Percentiles rank a stretch among this genome's conserved stretches.
These are phyloP conservation scores for Tieghemiomyces parasiticus DNA, from an alignment of 192 early-diverging fungal genomes.

Conservation along the genomic window DNA sequence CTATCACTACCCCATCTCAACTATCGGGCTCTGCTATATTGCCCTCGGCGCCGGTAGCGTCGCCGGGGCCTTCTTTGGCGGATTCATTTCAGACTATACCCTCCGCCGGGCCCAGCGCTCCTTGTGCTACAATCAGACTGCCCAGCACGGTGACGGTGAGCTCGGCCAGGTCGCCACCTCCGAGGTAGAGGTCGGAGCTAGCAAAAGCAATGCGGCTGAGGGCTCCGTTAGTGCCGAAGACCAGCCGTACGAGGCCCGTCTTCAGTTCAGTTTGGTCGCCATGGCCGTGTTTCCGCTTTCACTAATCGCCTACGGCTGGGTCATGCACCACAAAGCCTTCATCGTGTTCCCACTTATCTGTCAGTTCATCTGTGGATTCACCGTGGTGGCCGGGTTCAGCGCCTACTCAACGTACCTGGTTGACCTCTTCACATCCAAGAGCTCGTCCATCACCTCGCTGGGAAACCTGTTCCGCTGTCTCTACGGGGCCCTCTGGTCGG, in stretches of 20 bases:
- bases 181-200: background rate
- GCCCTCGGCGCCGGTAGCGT: slow-evolving; percentile 28
- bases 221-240: background rate
- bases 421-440: slow-evolving; percentile 24
- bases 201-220: too few species aligned
- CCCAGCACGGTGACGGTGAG: too few species aligned
- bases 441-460: slow-evolving; percentile 26
- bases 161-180: too few species aligned
- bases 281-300: too few species aligned
- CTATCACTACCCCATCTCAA: slow-evolving; percentile 25
- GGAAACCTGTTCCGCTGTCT: slow-evolving; percentile 30
- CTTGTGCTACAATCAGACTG: too few species aligned
- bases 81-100: slow-evolving; percentile 20
- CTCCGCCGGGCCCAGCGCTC: too few species aligned
- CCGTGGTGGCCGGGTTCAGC: slow-evolving; percentile 26
- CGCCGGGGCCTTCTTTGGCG: slow-evolving; percentile 23
- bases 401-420: slow-evolving; percentile 24
- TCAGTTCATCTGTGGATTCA: slow-evolving; percentile 25
- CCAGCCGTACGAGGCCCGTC: background rate
- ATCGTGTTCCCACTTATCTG: slow-evolving; percentile 17
- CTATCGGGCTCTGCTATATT: slow-evolving; percentile 31
- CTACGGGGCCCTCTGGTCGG: slow-evolving; percentile 7
- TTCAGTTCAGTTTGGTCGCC: too few species aligned
- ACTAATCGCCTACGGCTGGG: too few species aligned
- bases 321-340: too few species aligned